These are phyloP conservation scores for Gypsophila paniculata DNA, from an alignment of 179 eudicot genomes.

Conservation along the genomic window DNA sequence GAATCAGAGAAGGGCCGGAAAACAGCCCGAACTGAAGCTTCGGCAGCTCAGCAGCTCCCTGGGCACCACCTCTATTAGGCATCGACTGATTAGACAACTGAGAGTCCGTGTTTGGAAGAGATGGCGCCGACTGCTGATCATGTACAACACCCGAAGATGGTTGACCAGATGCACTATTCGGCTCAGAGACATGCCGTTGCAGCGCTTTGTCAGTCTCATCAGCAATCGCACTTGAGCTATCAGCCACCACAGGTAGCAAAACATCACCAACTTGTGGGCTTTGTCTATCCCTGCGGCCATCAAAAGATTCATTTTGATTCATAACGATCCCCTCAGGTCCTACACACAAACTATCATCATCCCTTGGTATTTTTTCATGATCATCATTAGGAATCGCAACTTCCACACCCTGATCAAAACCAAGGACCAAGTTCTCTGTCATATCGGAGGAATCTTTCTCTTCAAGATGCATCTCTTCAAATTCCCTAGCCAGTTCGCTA, in stretches of 20 bases:
- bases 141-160: conserved; percentile 26
- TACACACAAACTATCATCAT: conserved; percentile 33
- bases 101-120: conserved; percentile 31
- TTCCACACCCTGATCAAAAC: conserved; percentile 95
- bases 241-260: conserved; percentile 24
- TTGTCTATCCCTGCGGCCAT: conserved; percentile 35
- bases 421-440: conserved; percentile 70
- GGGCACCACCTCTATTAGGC: conserved; percentile 38
- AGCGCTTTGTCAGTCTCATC: conserved; percentile 32
- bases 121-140: conserved; percentile 32
- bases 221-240: conserved; percentile 25
- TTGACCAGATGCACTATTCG: conserved; percentile 27
- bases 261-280: conserved; percentile 27
- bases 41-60: conserved; percentile 52
- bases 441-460: conserved; percentile 38
- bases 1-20: conserved; percentile 86
- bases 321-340: conserved; percentile 34
- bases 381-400: conserved; percentile 75
- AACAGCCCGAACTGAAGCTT: conserved; percentile 94
- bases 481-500: conserved; percentile 49
- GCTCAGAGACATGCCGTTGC: conserved; percentile 33
- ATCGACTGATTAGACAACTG: conserved; percentile 38
- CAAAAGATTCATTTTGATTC: conserved; percentile 33
- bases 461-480: conserved; percentile 56
- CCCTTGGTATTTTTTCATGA: conserved; percentile 44